Base-by-base conservation (phyloP, 306 rosid species). In the Cyamopsis tetragonoloba region DNA sequence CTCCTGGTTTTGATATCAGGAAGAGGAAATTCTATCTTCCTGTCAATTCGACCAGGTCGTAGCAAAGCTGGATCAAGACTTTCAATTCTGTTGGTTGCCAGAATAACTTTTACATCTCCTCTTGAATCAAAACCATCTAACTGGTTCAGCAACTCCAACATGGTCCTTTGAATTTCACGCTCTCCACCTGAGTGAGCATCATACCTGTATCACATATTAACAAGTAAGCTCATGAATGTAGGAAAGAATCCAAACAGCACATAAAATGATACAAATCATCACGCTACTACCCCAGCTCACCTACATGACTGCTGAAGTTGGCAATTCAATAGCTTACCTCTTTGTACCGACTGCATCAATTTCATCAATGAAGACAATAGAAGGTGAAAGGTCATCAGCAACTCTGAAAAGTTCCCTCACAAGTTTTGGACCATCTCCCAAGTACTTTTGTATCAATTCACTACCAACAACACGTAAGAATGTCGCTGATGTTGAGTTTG, bases 131-230 rank as follows among this genome's bases (percentile, higher is more conserved):
- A 91, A 59, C 99, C 99, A 69, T 95, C 99, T 44, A 95, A 75
- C 75, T 90, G 97, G 77, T 90, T 95, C 80, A 95, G 75, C 68
- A 95, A 73, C 73, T 95, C 97, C 79, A 88, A 81, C 97, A 95
- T 88, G 34, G 96, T 95, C 78, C 97, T 83, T 47, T 95, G 97
- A 49, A 90, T 95, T 82, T 95, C 99, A 24, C 99, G 95, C 58
- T 93, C 99, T 73, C 99, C 99, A 50, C 99, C 99, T 1, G 99
- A 93, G 77, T 93, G 96, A 20, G 99, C 99, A 59, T 93, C 99
- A 39, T 93, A 93, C 85, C 99, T 93, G 79, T 44, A 70, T 41
- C 38, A 24, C 28, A 74, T 28, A 66, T 42, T 11, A 19, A 55
- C 62, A 47, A 72, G 69, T 51, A 63, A 51, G 39, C 27, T 41